phyloP scores from a whole-genome alignment of 177 flowering plant species.

The Vitis hybrid region DNA sequence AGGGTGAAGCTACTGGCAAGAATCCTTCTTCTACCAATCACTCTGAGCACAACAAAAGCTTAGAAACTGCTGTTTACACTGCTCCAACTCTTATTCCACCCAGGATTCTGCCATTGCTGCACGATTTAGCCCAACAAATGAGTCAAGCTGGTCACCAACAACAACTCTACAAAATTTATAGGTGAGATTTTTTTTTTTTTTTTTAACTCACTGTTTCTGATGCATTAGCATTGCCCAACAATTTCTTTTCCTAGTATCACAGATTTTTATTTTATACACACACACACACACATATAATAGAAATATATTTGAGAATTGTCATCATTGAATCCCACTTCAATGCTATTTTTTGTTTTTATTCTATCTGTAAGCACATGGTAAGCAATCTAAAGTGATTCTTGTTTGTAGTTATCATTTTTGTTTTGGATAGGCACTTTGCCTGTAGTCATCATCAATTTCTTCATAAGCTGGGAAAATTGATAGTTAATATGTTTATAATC shows the following conservation, averaged over 20 bases:
- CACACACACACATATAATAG: too few relatives aligned
- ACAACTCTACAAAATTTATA: constrained; percentile 45
- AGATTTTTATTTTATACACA: too few relatives aligned
- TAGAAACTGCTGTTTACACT: constrained; percentile 40
- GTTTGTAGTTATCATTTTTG: too few relatives aligned
- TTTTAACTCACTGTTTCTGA: neutral
- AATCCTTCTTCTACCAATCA: constrained; percentile 12
- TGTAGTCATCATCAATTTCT: neutral
- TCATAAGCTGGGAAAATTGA: neutral
- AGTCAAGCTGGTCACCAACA: constrained; percentile 57
- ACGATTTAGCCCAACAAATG: constrained; percentile 59
- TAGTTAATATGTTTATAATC: neutral
- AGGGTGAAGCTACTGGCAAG: constrained; percentile 29
- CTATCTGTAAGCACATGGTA: too few relatives aligned
- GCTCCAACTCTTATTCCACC: constrained; percentile 57
- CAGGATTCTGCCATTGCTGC: constrained; percentile 60
- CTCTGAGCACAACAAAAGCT: constrained; percentile 32
- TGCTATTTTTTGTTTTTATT: too few relatives aligned
- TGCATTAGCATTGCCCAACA: neutral
- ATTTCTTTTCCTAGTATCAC: neutral
- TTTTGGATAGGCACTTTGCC: neutral
- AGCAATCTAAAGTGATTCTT: too few relatives aligned
- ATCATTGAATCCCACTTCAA: too few relatives aligned
- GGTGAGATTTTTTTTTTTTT: constrained; percentile 25
- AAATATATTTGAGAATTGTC: too few relatives aligned